phyloP scores from a whole-genome alignment of 176 grass and related monocot genomes.

The Ensete glaucum region DNA sequence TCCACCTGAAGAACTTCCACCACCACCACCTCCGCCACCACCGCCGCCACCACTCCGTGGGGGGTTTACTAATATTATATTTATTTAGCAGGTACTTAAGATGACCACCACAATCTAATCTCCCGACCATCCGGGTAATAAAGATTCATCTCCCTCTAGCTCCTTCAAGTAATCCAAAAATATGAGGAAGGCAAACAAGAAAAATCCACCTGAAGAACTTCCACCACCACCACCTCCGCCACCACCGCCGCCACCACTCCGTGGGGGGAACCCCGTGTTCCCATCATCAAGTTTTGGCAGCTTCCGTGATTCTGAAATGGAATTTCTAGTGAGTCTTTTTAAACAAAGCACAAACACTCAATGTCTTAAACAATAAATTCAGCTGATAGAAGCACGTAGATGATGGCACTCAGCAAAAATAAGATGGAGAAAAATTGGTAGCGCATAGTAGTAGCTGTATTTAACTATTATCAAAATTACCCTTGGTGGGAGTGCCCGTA shows the following conservation, averaged over 20 bases:
- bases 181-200: constrained; percentile 1
- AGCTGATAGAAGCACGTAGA: neutral
- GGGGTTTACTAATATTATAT: neutral
- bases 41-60: neutral
- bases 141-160: constrained; percentile 1
- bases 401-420: neutral
- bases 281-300: constrained; percentile 1
- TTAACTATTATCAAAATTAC: neutral
- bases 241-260: neutral
- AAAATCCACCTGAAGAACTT: constrained; percentile 7
- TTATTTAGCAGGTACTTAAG: neutral
- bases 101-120: neutral
- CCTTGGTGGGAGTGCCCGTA: neutral
- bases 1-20: constrained; percentile 6
- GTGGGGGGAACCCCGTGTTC: neutral
- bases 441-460: neutral
- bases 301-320: neutral
- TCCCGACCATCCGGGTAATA: too few species aligned
- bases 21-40: neutral
- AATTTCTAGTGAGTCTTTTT: neutral
- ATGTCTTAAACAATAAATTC: neutral
- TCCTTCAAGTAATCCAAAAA: constrained; percentile 18
- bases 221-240: neutral
- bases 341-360: too few species aligned
- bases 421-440: neutral